Percentiles rank a stretch among this genome's conserved stretches.
Evolutionary conservation across 1,139 yeast species (phyloP).

Genomic region (Magnusiomyces sp.): DNA sequence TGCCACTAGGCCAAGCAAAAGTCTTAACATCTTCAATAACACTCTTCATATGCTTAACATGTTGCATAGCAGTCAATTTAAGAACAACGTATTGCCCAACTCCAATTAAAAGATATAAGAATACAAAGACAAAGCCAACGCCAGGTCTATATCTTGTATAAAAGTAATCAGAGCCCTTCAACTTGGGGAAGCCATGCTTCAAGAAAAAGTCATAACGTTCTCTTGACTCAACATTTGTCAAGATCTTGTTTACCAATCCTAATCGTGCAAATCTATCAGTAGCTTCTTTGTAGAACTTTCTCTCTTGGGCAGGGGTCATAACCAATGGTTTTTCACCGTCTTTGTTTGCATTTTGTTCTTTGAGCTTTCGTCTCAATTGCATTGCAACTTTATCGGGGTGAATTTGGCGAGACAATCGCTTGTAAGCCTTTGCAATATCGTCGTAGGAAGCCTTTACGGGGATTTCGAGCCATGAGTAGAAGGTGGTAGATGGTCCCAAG

Average conservation of each 20-base stretch:
- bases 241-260: conserved; percentile 64
- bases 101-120: conserved; percentile 44
- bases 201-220: conserved; percentile 81
- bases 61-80: conserved; percentile 43
- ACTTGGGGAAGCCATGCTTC: conserved; percentile 78
- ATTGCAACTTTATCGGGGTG: conserved; percentile 70
- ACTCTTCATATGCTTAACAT: conserved; percentile 46
- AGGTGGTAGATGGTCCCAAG: conserved; percentile 52
- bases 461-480: conserved; percentile 45
- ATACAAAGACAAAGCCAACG: conserved; percentile 42
- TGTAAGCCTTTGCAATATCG: conserved; percentile 66
- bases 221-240: conserved; percentile 49
- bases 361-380: neutral
- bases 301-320: conserved; percentile 32
- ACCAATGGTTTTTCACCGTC: neutral
- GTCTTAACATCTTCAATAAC: conserved; percentile 26
- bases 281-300: conserved; percentile 34
- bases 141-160: conserved; percentile 42
- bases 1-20: conserved; percentile 43
- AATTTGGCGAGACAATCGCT: conserved; percentile 56
- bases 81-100: conserved; percentile 53
- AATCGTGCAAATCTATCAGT: conserved; percentile 61
- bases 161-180: conserved; percentile 41
- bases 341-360: neutral
- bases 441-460: conserved; percentile 38